Percentiles rank a stretch among this genome's conserved stretches.
Conservation (phyloP, 2,329 filamentous ascomycete species). For the Rhinocladiella similis region DNA sequence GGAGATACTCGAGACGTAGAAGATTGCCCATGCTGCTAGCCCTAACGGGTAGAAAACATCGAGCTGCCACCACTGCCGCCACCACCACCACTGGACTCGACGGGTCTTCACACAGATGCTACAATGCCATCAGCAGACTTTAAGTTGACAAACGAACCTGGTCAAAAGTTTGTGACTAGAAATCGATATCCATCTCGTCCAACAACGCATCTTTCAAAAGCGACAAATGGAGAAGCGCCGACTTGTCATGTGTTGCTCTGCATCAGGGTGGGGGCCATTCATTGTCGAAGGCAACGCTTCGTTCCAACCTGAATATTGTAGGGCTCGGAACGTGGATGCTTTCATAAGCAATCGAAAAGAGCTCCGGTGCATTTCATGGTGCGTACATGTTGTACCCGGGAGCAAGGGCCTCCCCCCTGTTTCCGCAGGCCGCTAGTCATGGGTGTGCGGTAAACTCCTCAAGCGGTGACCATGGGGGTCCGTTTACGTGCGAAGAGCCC, state of each 20-base stretch:
- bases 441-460: background rate
- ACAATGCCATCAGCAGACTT: no score
- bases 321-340: slow-evolving; percentile 13
- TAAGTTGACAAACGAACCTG: no score
- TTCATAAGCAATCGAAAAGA: slow-evolving; percentile 15
- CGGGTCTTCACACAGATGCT: no score
- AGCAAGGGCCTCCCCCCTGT: background rate
- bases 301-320: background rate
- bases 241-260: background rate
- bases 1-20: no score
- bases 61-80: no score
- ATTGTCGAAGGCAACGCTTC: background rate
- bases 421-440: background rate
- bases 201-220: no score
- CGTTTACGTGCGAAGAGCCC: background rate
- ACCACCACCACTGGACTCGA: no score
- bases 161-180: no score
- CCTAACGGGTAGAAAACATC: no score
- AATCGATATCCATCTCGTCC: no score
- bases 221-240: background rate
- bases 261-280: slow-evolving; percentile 1
- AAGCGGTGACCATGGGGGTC: background rate
- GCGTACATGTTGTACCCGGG: background rate
- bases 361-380: no score
- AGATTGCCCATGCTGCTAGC: no score